Conservation (phyloP, 148 eudicot genomes). For the Amaranthus cruentus region DNA sequence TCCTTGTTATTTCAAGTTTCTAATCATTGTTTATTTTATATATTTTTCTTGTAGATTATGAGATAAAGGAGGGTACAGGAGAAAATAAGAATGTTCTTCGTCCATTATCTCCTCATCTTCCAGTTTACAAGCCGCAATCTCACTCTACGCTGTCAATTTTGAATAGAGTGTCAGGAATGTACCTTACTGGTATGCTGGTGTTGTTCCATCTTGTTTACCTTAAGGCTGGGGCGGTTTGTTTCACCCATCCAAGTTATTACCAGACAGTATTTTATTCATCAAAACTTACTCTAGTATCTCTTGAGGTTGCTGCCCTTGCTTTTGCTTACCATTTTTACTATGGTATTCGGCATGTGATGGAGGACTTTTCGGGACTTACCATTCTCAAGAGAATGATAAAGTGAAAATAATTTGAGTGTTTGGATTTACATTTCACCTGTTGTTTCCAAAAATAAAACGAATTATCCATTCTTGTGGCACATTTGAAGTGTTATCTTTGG, state of each 20-base stretch:
- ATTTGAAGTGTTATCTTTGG: neutral
- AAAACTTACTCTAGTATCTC: conserved; percentile 16
- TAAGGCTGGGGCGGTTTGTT: conserved; percentile 11
- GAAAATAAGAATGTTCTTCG: conserved; percentile 23
- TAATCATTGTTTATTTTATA: neutral
- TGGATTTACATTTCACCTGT: neutral
- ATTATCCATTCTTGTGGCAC: neutral
- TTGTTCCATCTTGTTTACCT: conserved; percentile 16
- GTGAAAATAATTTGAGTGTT: neutral
- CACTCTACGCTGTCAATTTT: conserved; percentile 25
- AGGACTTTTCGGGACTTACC: conserved; percentile 4
- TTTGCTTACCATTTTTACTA: conserved; percentile 14
- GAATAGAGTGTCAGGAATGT: conserved; percentile 23
- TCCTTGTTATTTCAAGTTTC: neutral
- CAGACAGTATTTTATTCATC: conserved; percentile 20
- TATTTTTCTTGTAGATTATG: conserved; percentile 2
- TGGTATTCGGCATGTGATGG: conserved; percentile 11
- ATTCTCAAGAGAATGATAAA: neutral
- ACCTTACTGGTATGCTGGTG: conserved; percentile 7
- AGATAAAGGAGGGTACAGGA: conserved; percentile 2
- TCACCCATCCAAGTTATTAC: conserved; percentile 21
- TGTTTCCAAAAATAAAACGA: conserved; percentile 2
- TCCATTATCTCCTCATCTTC: conserved; percentile 32
- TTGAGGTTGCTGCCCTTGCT: conserved; percentile 23
- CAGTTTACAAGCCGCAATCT: conserved; percentile 24